Evolutionary conservation across 257 asterid species (phyloP).

Genomic region (Handroanthus guayacan): DNA sequence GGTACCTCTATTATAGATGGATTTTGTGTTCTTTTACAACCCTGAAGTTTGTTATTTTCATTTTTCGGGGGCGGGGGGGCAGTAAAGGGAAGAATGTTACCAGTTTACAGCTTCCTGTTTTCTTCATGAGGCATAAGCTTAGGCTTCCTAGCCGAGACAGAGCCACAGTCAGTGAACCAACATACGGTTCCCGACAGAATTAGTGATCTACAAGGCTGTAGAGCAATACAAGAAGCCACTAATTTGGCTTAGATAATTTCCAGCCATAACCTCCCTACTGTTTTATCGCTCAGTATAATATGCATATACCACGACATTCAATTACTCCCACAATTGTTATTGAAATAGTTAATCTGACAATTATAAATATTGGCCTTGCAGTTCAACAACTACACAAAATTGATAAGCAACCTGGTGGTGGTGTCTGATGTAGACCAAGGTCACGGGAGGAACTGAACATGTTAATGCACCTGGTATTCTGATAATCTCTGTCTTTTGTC

Average conservation of each 20-base stretch:
- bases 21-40: constrained; percentile 18
- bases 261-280: neutral
- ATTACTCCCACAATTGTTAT: constrained; percentile 5
- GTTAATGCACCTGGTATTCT: neutral
- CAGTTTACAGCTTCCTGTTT: neutral
- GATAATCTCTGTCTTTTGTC: neutral
- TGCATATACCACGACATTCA: neutral
- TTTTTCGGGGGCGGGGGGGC: neutral
- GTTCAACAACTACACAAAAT: constrained; percentile 62
- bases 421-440: constrained; percentile 29
- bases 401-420: constrained; percentile 53
- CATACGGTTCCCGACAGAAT: neutral
- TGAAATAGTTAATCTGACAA: constrained; percentile 7
- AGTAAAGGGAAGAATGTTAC: no score
- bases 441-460: constrained; percentile 35
- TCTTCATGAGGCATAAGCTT: constrained; percentile 12
- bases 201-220: neutral
- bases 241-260: neutral
- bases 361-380: constrained; percentile 45
- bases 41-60: neutral
- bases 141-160: no score
- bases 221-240: neutral
- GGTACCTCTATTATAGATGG: neutral
- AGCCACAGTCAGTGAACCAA: no score
- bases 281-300: neutral